Base-by-base conservation (phyloP, 139 green algal genomes). In the Spirogloea muscicola region DNA sequence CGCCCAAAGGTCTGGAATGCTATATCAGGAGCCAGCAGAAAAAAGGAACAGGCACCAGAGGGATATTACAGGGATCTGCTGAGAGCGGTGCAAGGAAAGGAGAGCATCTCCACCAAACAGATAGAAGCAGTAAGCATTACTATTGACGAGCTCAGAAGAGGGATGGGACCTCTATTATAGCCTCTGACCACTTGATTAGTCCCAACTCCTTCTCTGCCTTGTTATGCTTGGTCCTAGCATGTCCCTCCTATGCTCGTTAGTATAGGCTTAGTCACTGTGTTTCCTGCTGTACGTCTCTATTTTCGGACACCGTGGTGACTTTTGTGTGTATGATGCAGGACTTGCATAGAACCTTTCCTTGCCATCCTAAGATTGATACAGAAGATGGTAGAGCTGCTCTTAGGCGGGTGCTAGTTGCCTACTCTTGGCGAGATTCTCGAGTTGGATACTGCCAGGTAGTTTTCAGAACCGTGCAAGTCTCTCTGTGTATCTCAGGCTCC, bases 361-460 rank as follows among this genome's bases (percentile, higher is more conserved):
- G 70, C 25, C 75, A 82, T 41, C 55, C 75, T 21, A 63, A 36
- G 43, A 34, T 82, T 40, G 67, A 82, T 48, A 65, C 75, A 25
- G 25, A 75, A 41, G 67, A 77, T 34, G 40, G 58, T 16, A 33
- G 61, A 2, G 27, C 37, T 33, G 9, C 51, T 33, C 55, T 82
- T 10, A 7, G 60, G 58, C 68, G 75, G 4, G 58, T 88, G 3
- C 76, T 88, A 27, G 57, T 85, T 38, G 84, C 84, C 3, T 85
- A 84, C 65, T 75, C 68, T 7, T 38, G 27, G 41, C 74, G 84
- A 58, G 69, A 81, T 48, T 60, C 70, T 31, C 31, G n/a, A 10
- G 64, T 82, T 1, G 84, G 84, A 16, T 88, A 88, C 77, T 82
- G 75, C 36, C 75, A 82, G 72, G 72, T 70, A 36, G 36, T 44